phyloP scores from a whole-genome alignment of 1,284 basidiomycete species.

The Malassezia vespertilionis region DNA sequence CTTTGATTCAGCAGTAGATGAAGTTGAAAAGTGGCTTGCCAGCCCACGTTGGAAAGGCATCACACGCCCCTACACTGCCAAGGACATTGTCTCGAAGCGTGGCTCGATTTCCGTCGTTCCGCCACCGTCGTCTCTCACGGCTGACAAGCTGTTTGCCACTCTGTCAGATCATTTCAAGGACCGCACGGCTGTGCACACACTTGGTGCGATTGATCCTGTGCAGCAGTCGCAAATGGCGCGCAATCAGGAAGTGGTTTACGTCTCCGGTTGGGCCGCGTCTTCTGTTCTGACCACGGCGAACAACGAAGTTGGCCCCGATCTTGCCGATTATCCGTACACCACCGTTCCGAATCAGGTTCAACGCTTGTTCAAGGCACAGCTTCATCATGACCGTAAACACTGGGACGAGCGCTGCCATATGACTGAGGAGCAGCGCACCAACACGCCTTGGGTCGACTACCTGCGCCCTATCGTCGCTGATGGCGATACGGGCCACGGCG shows the following conservation, averaged over 20 bases:
- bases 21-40: slow-evolving; percentile 63
- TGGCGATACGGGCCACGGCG: slow-evolving; percentile 45
- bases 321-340: slow-evolving; percentile 55
- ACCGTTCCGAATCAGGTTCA: slow-evolving; percentile 59
- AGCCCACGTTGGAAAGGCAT: slow-evolving; percentile 63
- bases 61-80: slow-evolving; percentile 66
- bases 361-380: slow-evolving; percentile 57
- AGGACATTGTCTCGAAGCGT: slow-evolving; percentile 72
- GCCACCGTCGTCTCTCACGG: slow-evolving; percentile 60
- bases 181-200: slow-evolving; percentile 47
- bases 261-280: slow-evolving; percentile 90
- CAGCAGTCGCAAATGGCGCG: slow-evolving; percentile 96
- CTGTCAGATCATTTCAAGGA: slow-evolving; percentile 59
- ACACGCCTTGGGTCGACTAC: slow-evolving; percentile 49
- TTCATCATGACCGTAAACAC: slow-evolving; percentile 57
- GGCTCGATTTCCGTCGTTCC: slow-evolving; percentile 70
- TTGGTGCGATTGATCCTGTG: slow-evolving; percentile 61
- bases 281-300: slow-evolving; percentile 61
- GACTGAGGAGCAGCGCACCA: slow-evolving; percentile 57
- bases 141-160: slow-evolving; percentile 67
- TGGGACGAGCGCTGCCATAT: slow-evolving; percentile 54
- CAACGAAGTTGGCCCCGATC: slow-evolving; percentile 91
- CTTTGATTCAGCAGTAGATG: slow-evolving; percentile 58
- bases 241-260: slow-evolving; percentile 85
- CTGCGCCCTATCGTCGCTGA: slow-evolving; percentile 50